phyloP scores from a whole-genome alignment of 2,329 filamentous ascomycete genomes.

The Fusarium solani-melongenae region DNA sequence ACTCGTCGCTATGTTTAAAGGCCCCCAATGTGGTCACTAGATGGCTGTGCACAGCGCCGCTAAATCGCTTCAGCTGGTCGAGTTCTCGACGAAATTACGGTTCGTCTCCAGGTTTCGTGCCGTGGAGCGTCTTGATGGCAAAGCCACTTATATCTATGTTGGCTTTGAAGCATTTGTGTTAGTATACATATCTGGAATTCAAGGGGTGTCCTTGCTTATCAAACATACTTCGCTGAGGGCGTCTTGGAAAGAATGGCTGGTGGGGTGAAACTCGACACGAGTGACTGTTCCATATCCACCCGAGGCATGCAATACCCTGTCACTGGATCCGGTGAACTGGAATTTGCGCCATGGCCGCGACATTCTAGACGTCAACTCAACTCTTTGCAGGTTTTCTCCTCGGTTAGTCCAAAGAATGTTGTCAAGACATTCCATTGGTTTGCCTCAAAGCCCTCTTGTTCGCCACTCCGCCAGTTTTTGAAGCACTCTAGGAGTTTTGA shows the following conservation, averaged over 20 bases:
- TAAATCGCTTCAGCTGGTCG: constrained; percentile 8
- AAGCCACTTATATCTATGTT: background rate
- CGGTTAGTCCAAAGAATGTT: background rate
- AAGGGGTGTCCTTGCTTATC: background rate
- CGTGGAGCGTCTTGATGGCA: constrained; percentile 9
- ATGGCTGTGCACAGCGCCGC: background rate
- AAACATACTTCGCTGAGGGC: background rate
- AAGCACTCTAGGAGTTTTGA: background rate
- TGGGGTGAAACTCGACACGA: background rate
- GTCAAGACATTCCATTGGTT: background rate
- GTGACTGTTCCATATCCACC: background rate
- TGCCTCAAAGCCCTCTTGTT: background rate
- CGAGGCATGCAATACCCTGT: too few relatives aligned
- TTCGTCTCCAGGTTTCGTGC: background rate
- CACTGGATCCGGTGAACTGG: background rate
- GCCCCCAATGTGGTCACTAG: constrained; percentile 9
- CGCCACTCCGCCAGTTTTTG: background rate
- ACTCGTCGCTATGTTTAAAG: background rate
- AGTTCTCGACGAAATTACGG: background rate
- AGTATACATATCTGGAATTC: background rate
- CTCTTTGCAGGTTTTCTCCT: background rate
- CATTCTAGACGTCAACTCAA: background rate
- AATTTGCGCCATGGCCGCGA: background rate
- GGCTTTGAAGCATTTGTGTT: background rate
- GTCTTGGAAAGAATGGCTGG: background rate